Evolutionary conservation across 345 rosid species (phyloP).

Genomic region (Eucalyptus cloeziana): DNA sequence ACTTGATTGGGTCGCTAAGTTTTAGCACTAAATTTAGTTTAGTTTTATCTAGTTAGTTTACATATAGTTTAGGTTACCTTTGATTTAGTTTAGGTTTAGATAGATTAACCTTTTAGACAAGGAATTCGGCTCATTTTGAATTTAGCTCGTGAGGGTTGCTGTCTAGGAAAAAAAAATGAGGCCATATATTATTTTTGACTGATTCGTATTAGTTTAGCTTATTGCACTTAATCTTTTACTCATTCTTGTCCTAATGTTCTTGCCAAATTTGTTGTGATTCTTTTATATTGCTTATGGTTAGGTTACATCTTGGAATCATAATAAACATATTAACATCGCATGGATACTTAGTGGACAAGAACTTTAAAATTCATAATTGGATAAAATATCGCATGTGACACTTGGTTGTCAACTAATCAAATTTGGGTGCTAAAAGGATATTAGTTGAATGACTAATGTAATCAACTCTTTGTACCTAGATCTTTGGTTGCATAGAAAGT

Average conservation of each 20-base stretch:
- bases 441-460: background rate
- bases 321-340: background rate
- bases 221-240: background rate
- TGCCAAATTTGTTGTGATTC: background rate
- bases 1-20: background rate
- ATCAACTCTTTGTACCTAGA: accelerated
- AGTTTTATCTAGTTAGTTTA: background rate
- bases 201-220: background rate
- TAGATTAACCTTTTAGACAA: background rate
- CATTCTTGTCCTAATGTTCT: background rate
- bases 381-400: background rate
- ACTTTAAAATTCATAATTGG: background rate
- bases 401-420: background rate
- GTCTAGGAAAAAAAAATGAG: background rate
- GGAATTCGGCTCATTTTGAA: background rate
- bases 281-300: background rate
- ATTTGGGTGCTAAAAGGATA: background rate
- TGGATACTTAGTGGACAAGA: background rate
- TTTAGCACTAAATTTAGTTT: background rate
- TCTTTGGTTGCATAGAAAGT: background rate
- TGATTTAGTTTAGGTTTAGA: background rate
- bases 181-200: background rate
- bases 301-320: background rate
- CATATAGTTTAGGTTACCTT: background rate
- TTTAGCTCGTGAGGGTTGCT: background rate